Evolutionary conservation across 345 rosid genomes (phyloP), one percentile per base, ranked within the genome.

Genomic region (Brassica rapa): DNA sequence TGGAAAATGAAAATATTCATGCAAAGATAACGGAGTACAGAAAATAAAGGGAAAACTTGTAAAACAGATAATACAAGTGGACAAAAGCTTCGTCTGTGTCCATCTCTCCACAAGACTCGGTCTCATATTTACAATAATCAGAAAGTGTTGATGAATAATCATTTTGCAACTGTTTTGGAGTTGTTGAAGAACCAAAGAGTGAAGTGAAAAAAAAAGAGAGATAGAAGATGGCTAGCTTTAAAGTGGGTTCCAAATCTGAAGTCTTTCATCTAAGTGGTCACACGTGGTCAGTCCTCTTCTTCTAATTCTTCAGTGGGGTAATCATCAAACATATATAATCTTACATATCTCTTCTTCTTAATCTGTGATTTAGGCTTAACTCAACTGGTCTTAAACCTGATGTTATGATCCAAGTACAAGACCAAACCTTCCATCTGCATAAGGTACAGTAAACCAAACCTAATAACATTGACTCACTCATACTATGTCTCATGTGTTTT

Each of bases 211-310:
- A 21, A 65, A 64, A 8, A 27, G 10, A 62, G 39, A 62, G 37
- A 33, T 33, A 33, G 37, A 33, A 70, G 62, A 92, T 92, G 97
- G 93, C 97, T 32, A 83, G 84, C 89, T 83, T 92, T 91, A 94
- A 83, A 85, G 83, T 94, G 66, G 98, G 97, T 80, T 94, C 98
- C 57, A 94, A 94, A 85, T 82, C 95, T 74, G 95, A 94, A 14
- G 86, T 81, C 56, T 92, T 94, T 85, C 88, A 70, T 80, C 90
- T 85, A 15, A 89, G 88, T 66, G 93, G 90, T 70, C 79, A 82
- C 64, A 75, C 86, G 72, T 90, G 98, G 98, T 94, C 6, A 76
- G 84, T 76, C 64, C 8, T 61, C 66, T 75, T 35, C 68, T 62
- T 62, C 41, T 37, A 37, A 7, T 1, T 37, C 8, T 35, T 71